Evolutionary conservation across 1,139 yeast genomes (phyloP), one percentile per base, ranked within the genome.

Genomic region (Suhomyces yuchorum): DNA sequence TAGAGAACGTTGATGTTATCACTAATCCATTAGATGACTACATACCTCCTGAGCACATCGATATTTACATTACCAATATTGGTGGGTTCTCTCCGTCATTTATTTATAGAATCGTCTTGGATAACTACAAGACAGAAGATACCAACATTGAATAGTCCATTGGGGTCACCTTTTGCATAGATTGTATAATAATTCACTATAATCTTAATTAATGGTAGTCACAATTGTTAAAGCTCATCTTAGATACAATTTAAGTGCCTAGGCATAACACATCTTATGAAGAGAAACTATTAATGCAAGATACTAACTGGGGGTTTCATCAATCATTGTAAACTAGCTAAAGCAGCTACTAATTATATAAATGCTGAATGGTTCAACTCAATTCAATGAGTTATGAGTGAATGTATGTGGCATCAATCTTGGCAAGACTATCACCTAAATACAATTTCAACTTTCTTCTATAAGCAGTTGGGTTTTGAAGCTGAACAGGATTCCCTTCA

Each of bases 51-150:
- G 98, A 92, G 61, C 85, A 89, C 62, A 88, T 95, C 55, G 98
- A 93, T 67, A 89, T 95, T 55, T 91, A 87, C 67, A 89, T 93
- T 60, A 92, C 99, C 17, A 93, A 95, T 64, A 81, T 91, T 52
- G 99, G 99, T 41, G 98, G 98, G 24, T 92, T 88, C 65, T 89
- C 98, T 22, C 99, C 99, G 43, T 90, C 96, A 56, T 95, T 93
- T 70, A 87, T 93, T 47, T 95, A 95, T 70, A 85, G 99, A 70
- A 87, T 93, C 51, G 96, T 93, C 37, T 81, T 92, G 73, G 99
- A 95, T 68, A 91, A 92, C 68, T 95, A 95, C 70, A 86, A 86
- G 66, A 82, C 85, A 43, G 92, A 87, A 60, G 97, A 92, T 67
- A 88, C 82, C 51, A 78, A 79, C 59, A 71, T 85, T 54, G 79